Conservation (phyloP, 1,139 yeast species). For the Sugiyamaella sp. region DNA sequence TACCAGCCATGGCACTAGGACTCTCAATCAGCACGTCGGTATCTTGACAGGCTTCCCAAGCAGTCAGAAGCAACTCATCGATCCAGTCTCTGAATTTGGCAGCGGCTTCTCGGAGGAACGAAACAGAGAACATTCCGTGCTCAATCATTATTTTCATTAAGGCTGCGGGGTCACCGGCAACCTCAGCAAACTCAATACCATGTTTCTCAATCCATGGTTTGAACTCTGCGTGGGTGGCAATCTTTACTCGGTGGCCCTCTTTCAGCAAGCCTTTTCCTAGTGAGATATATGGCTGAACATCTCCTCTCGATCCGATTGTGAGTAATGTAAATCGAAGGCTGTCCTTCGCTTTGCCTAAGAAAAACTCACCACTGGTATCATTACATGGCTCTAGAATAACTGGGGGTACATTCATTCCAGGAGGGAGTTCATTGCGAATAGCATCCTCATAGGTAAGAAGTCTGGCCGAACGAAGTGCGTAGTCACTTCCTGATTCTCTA, state of each 20-base stretch:
- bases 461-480: constrained; percentile 36
- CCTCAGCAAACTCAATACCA: constrained; percentile 67
- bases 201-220: constrained; percentile 69
- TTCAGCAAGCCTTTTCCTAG: constrained; percentile 72
- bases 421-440: constrained; percentile 26
- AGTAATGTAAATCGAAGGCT: constrained; percentile 66
- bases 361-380: constrained; percentile 15
- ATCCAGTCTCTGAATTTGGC: constrained; percentile 81
- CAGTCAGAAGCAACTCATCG: constrained; percentile 61
- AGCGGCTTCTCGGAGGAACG: constrained; percentile 82
- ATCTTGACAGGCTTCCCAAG: constrained; percentile 87
- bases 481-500: constrained; percentile 19
- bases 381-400: constrained; percentile 32
- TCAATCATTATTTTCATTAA: constrained; percentile 90
- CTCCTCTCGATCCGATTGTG: constrained; percentile 95
- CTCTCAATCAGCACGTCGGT: constrained; percentile 87
- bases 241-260: constrained; percentile 83
- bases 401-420: constrained; percentile 33
- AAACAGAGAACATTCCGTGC: constrained; percentile 84
- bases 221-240: constrained; percentile 85
- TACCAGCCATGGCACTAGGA: constrained; percentile 95
- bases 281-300: constrained; percentile 94
- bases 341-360: constrained; percentile 30
- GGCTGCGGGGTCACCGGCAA: constrained; percentile 94
- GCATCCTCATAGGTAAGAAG: constrained; percentile 40